Percentiles rank a stretch among this genome's conserved stretches.
Evolutionary conservation across 2,329 filamentous ascomycete genomes (phyloP).

Genomic region (Talaromyces sp.): DNA sequence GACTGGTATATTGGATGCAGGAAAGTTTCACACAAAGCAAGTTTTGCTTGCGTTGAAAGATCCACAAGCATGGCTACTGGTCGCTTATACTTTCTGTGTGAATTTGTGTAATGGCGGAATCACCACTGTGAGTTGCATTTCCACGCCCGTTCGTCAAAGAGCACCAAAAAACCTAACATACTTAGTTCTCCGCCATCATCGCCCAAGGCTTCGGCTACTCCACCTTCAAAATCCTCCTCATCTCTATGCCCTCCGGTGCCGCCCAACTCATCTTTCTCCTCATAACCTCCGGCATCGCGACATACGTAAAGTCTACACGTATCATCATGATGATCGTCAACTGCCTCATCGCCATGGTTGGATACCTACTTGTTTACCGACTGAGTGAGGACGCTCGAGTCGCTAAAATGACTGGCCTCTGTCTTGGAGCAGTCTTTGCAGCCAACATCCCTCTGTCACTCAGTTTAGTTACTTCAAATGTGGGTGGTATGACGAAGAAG

Average conservation of each 20-base stretch:
- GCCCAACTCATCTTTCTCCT: conserved; percentile 34
- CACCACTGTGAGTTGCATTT: conserved; percentile 26
- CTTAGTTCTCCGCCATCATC: conserved; percentile 20
- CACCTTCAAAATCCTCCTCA: conserved; percentile 30
- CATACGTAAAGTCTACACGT: conserved; percentile 26
- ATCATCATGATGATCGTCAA: conserved; percentile 35
- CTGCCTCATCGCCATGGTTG: conserved; percentile 27
- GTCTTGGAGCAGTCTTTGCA: conserved; percentile 32
- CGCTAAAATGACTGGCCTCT: conserved; percentile 30
- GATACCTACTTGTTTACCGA: conserved; percentile 34
- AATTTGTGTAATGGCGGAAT: conserved; percentile 35
- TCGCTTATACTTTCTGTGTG: conserved; percentile 31
- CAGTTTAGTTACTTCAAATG: conserved; percentile 35
- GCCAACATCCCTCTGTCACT: conserved; percentile 35
- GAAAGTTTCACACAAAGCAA: conserved; percentile 46
- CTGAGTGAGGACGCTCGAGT: conserved; percentile 24
- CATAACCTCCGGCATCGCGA: conserved; percentile 28
- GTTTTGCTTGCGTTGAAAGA: conserved; percentile 42
- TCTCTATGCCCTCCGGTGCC: conserved; percentile 36
- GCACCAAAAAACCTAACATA: background rate
- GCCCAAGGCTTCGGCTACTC: conserved; percentile 19
- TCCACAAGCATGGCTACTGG: conserved; percentile 31
- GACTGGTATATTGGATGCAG: conserved; percentile 42
- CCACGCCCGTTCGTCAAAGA: background rate
- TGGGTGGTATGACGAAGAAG: conserved; percentile 37